These are phyloP conservation scores for Erigeron philadelphicus DNA, from an alignment of 140 eudicot genomes.

Conservation along the genomic window DNA sequence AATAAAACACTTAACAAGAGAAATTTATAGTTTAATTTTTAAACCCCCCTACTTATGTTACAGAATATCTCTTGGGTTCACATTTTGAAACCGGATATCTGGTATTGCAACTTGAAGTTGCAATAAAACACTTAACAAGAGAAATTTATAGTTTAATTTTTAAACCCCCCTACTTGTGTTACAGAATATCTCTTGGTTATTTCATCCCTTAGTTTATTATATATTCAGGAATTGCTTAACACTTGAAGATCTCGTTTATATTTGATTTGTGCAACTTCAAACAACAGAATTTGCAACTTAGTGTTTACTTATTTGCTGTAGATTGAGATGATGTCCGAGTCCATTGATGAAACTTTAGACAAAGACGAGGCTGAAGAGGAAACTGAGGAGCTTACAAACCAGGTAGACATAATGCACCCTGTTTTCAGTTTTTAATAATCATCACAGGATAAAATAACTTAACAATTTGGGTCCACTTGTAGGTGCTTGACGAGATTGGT, in stretches of 20 bases:
- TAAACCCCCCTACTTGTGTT: too few species aligned
- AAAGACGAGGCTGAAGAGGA: slow-evolving; percentile 98
- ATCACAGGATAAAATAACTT: slow-evolving; percentile 3
- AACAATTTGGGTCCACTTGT: slow-evolving; percentile 2
- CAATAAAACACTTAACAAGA: neutral
- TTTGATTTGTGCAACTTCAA: neutral
- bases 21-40: too few species aligned
- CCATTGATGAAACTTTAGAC: slow-evolving; percentile 90
- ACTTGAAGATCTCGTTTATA: neutral
- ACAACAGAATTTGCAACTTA: neutral
- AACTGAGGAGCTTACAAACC: slow-evolving; percentile 90
- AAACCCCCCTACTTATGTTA: too few species aligned
- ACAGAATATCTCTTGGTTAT: too few species aligned
- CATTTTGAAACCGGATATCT: neutral
- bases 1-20: neutral
- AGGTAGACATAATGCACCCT: slow-evolving; percentile 36
- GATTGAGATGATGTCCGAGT: slow-evolving; percentile 98
- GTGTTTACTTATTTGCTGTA: slow-evolving; percentile 21
- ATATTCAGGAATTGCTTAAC: neutral
- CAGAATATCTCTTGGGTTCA: neutral
- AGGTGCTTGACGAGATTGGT: slow-evolving; percentile 97
- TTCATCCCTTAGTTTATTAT: neutral
- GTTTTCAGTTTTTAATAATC: neutral
- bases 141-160: too few species aligned
- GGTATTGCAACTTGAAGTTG: neutral